Percentiles rank a stretch among this genome's conserved stretches.
These are phyloP conservation scores for Chaetothyriales sp. DNA, from an alignment of 2,329 filamentous ascomycete species.

Conservation along the genomic window DNA sequence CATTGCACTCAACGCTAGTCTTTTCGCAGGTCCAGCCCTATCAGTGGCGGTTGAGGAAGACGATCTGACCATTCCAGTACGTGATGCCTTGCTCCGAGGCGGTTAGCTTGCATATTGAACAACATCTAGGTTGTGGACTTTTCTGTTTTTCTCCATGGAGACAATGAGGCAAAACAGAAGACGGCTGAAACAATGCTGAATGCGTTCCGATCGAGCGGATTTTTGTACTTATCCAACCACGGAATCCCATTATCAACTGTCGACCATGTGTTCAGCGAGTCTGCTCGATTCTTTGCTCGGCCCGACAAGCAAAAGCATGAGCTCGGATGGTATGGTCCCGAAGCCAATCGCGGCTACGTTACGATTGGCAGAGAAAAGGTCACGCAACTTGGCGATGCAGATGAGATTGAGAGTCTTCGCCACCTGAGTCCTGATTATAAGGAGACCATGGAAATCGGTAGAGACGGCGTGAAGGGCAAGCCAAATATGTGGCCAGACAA, in stretches of 20 bases:
- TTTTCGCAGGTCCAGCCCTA: too few relatives aligned
- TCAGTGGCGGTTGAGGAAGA: slow-evolving; percentile 26
- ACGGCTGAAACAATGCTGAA: slow-evolving; percentile 60
- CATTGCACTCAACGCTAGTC: too few relatives aligned
- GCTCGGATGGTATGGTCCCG: slow-evolving; percentile 57
- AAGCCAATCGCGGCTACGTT: slow-evolving; percentile 62
- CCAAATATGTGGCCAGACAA: slow-evolving; percentile 67
- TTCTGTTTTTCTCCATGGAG: slow-evolving; percentile 53
- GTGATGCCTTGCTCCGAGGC: slow-evolving; percentile 1
- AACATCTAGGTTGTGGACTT: slow-evolving; percentile 60
- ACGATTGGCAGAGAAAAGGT: slow-evolving; percentile 60
- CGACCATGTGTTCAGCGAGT: slow-evolving; percentile 50
- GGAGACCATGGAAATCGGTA: slow-evolving; percentile 48
- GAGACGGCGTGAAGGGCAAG: slow-evolving; percentile 44
- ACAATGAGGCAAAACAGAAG: slow-evolving; percentile 43
- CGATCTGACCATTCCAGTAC: slow-evolving; percentile 31
- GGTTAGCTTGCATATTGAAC: background rate
- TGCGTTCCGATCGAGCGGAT: slow-evolving; percentile 75
- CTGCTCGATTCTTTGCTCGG: slow-evolving; percentile 57
- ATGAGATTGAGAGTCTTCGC: slow-evolving; percentile 46
- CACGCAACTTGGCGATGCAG: slow-evolving; percentile 34
- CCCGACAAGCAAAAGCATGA: slow-evolving; percentile 49
- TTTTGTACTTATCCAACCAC: slow-evolving; percentile 77
- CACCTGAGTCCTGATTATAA: slow-evolving; percentile 40
- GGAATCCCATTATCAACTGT: slow-evolving; percentile 50